Evolutionary conservation across 2,329 filamentous ascomycete genomes (phyloP).

Genomic region (Fusarium sp.): DNA sequence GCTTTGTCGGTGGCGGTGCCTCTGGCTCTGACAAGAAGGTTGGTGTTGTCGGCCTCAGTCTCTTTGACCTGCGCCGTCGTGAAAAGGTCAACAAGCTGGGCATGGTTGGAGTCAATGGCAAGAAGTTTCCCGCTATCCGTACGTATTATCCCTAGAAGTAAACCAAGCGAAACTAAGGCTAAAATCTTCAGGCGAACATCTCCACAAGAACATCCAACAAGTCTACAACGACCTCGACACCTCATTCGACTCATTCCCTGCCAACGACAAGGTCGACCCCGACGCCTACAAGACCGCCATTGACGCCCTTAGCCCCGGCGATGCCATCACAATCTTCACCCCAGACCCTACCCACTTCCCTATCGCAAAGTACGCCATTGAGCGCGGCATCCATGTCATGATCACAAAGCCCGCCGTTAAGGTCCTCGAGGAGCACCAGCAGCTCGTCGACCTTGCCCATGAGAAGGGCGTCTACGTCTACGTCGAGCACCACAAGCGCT

Average conservation of each 20-base stretch:
- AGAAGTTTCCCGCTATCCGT: conserved; percentile 94
- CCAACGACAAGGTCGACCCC: conserved; percentile 80
- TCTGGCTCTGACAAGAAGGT: conserved; percentile 97
- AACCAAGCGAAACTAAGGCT: conserved; percentile 4
- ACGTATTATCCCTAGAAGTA: conserved; percentile 54
- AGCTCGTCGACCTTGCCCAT: conserved; percentile 79
- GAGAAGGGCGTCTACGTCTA: conserved; percentile 89
- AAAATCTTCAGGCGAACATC: conserved; percentile 75
- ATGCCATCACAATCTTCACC: conserved; percentile 96
- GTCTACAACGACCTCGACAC: conserved; percentile 93
- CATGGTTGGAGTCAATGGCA: conserved; percentile 92
- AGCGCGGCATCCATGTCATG: conserved; percentile 89
- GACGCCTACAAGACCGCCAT: conserved; percentile 92
- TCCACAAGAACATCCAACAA: conserved; percentile 88
- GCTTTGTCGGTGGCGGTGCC: conserved; percentile 87
- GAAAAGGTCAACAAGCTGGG: conserved; percentile 89
- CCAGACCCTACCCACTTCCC: conserved; percentile 94
- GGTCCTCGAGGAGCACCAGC: conserved; percentile 82
- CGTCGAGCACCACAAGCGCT: conserved; percentile 97
- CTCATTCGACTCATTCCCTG: conserved; percentile 86
- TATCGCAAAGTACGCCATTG: conserved; percentile 92
- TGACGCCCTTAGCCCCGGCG: conserved; percentile 83
- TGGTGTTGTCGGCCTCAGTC: conserved; percentile 89
- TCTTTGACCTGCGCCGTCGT: conserved; percentile 89
- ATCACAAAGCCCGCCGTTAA: conserved; percentile 96